phyloP scores from a whole-genome alignment of 805 yeast species.

The Kazachstania psychrophila region DNA sequence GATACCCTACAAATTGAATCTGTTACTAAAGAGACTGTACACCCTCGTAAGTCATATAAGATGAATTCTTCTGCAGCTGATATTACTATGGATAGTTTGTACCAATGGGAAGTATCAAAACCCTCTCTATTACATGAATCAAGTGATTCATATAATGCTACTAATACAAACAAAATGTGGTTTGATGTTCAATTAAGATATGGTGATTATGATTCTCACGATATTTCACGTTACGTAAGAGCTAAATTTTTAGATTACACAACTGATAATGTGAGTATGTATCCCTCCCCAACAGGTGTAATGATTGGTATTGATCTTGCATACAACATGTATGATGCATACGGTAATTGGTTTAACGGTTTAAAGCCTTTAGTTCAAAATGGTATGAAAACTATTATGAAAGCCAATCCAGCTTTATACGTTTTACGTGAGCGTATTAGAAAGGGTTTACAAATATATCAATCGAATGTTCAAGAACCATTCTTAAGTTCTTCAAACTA shows the following conservation, averaged over 20 bases:
- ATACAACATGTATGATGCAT: constrained; percentile 90
- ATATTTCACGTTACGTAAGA: constrained; percentile 84
- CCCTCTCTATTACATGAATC: constrained; percentile 75
- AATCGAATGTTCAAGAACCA: constrained; percentile 88
- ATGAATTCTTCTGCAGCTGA: constrained; percentile 97
- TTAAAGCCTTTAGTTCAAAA: constrained; percentile 80
- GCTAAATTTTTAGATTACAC: constrained; percentile 92
- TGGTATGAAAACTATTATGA: constrained; percentile 90
- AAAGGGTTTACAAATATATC: constrained; percentile 87
- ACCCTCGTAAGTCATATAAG: constrained; percentile 93
- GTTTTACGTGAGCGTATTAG: constrained; percentile 89
- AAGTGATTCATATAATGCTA: constrained; percentile 52
- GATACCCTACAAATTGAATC: constrained; percentile 74
- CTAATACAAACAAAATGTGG: constrained; percentile 71
- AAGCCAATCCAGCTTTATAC: constrained; percentile 84
- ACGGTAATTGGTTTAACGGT: constrained; percentile 97
- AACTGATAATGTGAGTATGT: constrained; percentile 70
- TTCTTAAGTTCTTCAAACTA: constrained; percentile 82
- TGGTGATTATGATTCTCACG: constrained; percentile 97
- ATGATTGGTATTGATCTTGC: constrained; percentile 89
- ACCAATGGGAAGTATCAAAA: constrained; percentile 71
- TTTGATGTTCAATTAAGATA: constrained; percentile 88
- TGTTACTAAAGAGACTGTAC: constrained; percentile 86
- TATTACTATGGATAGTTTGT: constrained; percentile 61
- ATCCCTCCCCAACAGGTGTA: constrained; percentile 90